phyloP scores from a whole-genome alignment of 148 eudicot genomes.

The Euryodendron excelsum region DNA sequence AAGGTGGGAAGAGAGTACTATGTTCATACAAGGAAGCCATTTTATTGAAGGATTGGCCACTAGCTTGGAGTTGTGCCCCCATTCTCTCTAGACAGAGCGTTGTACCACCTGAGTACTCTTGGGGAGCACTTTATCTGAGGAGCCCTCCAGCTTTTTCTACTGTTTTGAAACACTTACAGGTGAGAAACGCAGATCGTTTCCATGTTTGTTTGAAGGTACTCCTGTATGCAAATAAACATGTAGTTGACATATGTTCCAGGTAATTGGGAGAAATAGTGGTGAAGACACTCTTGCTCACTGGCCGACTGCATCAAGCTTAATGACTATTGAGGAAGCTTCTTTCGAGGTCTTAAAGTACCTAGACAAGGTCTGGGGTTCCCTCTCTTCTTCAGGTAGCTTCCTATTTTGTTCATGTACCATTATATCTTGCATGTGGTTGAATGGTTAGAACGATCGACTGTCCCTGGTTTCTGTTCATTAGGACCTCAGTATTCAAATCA shows the following conservation, averaged over 20 bases:
- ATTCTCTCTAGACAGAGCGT: constrained; percentile 69
- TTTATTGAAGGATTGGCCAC: constrained; percentile 89
- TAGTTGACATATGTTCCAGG: constrained; percentile 37
- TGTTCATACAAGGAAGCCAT: constrained; percentile 84
- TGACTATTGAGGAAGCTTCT: constrained; percentile 84
- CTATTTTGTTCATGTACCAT: not conserved
- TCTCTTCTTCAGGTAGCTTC: constrained; percentile 74
- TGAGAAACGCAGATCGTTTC: constrained; percentile 14
- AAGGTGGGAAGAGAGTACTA: constrained; percentile 86
- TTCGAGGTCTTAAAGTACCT: constrained; percentile 85
- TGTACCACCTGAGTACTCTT: constrained; percentile 91
- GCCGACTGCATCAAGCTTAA: constrained; percentile 67
- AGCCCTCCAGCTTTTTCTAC: constrained; percentile 82
- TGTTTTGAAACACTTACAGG: constrained; percentile 82
- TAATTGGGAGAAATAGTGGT: constrained; percentile 82
- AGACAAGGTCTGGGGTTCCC: constrained; percentile 80
- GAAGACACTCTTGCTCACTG: constrained; percentile 97
- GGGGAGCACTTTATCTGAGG: constrained; percentile 81
- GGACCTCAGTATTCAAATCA: not conserved
- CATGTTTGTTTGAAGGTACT: not conserved
- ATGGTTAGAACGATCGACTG: not conserved
- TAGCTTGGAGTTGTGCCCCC: constrained; percentile 94
- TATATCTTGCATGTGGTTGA: not conserved
- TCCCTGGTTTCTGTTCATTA: not conserved
- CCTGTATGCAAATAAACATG: constrained; percentile 2